These are phyloP conservation scores for Diaporthe capsici DNA, from an alignment of 2,329 filamentous ascomycete species.

Conservation along the genomic window DNA sequence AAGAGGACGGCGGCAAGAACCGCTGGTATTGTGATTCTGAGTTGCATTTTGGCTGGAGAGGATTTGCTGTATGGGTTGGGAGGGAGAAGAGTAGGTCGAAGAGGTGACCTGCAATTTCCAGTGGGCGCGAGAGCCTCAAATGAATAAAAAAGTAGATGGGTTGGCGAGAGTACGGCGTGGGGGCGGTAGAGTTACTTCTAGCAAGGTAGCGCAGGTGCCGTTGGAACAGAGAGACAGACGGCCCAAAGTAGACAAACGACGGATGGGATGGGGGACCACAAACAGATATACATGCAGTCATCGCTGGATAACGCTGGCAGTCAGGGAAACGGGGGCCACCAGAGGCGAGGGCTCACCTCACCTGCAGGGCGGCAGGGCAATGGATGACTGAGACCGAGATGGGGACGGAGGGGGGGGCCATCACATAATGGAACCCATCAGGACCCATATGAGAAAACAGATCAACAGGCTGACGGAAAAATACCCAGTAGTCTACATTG, in stretches of 20 bases:
- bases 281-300: slow-evolving; percentile 31
- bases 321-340: slow-evolving; percentile 4
- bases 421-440: background rate
- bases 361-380: background rate
- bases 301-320: slow-evolving; percentile 19
- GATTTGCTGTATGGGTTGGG: background rate
- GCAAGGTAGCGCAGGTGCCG: background rate
- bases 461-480: slow-evolving; percentile 10
- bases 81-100: background rate
- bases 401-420: background rate
- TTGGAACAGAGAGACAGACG: background rate
- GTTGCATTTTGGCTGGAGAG: slow-evolving; percentile 29
- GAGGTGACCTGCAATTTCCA: background rate
- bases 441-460: background rate
- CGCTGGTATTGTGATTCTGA: slow-evolving; percentile 29
- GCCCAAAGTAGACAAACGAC: background rate
- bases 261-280: background rate
- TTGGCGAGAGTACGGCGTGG: background rate
- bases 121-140: background rate
- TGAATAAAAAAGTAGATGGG: background rate
- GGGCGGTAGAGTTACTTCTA: background rate
- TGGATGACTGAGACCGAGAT: slow-evolving; percentile 10
- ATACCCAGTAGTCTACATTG: background rate
- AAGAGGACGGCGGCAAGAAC: slow-evolving; percentile 36
- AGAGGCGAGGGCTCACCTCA: slow-evolving; percentile 21